Base-by-base conservation (phyloP, 768 basidiomycete species). In the Boletus rubroflammeus region DNA sequence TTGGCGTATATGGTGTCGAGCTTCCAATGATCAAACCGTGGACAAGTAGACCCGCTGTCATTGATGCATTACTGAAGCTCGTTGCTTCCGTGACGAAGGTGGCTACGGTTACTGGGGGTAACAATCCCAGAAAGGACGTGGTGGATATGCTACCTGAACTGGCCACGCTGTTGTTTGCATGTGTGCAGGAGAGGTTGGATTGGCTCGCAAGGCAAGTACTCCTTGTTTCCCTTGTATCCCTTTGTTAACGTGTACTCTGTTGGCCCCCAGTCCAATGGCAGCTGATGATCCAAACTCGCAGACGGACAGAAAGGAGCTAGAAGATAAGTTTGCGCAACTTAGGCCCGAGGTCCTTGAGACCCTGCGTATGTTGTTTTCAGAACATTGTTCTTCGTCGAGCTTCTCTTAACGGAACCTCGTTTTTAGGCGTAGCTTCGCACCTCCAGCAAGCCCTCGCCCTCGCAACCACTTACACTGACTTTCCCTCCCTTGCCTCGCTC, bases 401-500 rank as follows among this genome's bases (percentile, higher is more conserved):
- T 21, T 51, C 52, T 29, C 49, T 51, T 32, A 58, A 45, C 15
- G 25, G 25, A 25, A 21, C 46, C 34, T 28, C 17, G 26, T 52
- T 15, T 25, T 5, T 56, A 94, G 92, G 90, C 10, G 74, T 77
- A 23, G 81, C 81, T 50, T 88, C 84, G 2, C 79, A 86, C 59
- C 78, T 82, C 15, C 73, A 79, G 25, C 74, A 84, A 44, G 95
- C 94, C 0, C 95, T 91, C 67, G 72, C 77, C 13, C 81, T 98
- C 6, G 94, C 94, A 3, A 93, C 96, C 61, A 77, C 86, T 54
- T 93, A 95, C 67, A 80, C 79, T 28, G 96, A 98, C 70, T 97
- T 91, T 73, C 75, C 80, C 19, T 88, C 83, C 35, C 80, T 98
- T n/a, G 92, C 88, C 29, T 81, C 87, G 14, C 80, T 98, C 7